Base-by-base conservation (phyloP, 2,329 filamentous ascomycete species). In the Xenoacremonium recifei region DNA sequence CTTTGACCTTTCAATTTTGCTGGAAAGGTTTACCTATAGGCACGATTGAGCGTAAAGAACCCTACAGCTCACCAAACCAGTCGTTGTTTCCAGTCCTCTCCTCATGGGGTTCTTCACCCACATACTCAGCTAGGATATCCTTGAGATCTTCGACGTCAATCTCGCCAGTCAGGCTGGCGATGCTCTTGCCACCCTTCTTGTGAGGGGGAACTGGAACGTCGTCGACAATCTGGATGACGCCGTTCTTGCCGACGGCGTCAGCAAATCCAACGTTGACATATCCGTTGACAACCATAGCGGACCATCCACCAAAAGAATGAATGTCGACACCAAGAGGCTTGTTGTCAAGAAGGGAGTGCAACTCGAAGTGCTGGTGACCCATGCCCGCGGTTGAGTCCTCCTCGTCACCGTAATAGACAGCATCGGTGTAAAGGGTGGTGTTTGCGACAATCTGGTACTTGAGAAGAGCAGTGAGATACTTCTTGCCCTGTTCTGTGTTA, bases 341-440 rank as follows among this genome's bases (percentile, higher is more conserved):
- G 18, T 79, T 70, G 3, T 32, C 29, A 11, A 96, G 72, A 15
- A 89, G 68, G 0, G 89, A 95, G 0, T 83, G 80, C 2, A 96
- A 70, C 53, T 92, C 85, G 49, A 86, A 81, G 53, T 82, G 76
- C 36, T 75, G 72, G 17, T 67, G 61, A 3, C 55, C 55, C 4
- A 39, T 47, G 11, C 55, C 57, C 31, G 62, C 55, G 2, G 58
- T 53, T 3, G 55, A 55, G 1, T 50, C 47, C 7, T 55, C 44
- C 54, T 54, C 34, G 12, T 54, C 48, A 37, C 48, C 51, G n/a
- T 64, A 61, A 68, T 90, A 93, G 60, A 84, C 87, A 5, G 84
- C 85, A 59, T 96, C 91, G 5, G 85, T 88, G 72, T 96, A 96
- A 0, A 95, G 69, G 0, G 87, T 91, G 45, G 82, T 76, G 57